A percentile compares a stretch with the other conserved stretches of the same genome.
Evolutionary conservation across 495 filamentous ascomycete genomes (phyloP).

Genomic region (Pyrenopolyporus hunteri): DNA sequence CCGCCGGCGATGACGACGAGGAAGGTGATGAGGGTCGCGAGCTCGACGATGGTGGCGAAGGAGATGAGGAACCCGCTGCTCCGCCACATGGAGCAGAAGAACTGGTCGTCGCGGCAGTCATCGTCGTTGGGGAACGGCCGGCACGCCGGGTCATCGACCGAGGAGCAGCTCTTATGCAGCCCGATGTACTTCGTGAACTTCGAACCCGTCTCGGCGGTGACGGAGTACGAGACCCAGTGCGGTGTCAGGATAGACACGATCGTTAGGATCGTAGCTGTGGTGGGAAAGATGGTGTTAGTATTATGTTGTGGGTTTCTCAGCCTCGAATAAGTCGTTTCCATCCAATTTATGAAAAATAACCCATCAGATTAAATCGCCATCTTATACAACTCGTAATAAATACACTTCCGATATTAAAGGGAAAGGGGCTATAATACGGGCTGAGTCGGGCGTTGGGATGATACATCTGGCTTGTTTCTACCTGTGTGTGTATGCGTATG

Average conservation of each 20-base stretch:
- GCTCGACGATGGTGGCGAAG: conserved; percentile 76
- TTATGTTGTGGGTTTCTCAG: too few species aligned
- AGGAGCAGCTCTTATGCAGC: conserved; percentile 78
- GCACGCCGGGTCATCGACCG: conserved; percentile 46
- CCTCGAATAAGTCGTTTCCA: conserved; percentile 1
- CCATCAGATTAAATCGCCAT: neutral
- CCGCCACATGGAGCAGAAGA: conserved; percentile 93
- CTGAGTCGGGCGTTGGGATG: conserved; percentile 3
- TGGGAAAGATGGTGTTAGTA: conserved; percentile 24
- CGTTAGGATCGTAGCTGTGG: conserved; percentile 75
- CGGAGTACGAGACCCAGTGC: conserved; percentile 79
- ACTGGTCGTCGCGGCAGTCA: conserved; percentile 70
- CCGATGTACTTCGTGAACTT: conserved; percentile 74
- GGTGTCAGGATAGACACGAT: conserved; percentile 75
- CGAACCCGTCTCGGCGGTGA: conserved; percentile 56
- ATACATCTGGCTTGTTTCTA: conserved; percentile 28
- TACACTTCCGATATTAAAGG: neutral
- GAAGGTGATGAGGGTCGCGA: conserved; percentile 76
- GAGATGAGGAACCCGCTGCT: conserved; percentile 85
- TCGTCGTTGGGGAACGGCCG: conserved; percentile 65
- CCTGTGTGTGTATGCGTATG: too few species aligned
- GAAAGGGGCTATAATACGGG: neutral
- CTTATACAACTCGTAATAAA: neutral
- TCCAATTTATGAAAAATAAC: too few species aligned
- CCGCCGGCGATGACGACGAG: conserved; percentile 76